phyloP scores from a whole-genome alignment of 116 monocot species.

The Phalaenopsis hybrid region DNA sequence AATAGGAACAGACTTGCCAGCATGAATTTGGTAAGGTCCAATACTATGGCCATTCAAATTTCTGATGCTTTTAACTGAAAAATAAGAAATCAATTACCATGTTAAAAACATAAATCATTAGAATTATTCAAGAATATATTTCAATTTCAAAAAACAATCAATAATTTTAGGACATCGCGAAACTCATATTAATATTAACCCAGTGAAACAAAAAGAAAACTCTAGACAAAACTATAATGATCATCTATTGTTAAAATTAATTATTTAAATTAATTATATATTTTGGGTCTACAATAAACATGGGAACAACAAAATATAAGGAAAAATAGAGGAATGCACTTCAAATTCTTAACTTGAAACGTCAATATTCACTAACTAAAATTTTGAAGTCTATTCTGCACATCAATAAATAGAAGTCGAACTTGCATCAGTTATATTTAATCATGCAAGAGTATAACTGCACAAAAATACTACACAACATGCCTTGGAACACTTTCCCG shows the following conservation, averaged over 20 bases:
- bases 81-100: neutral
- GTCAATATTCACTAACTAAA: too few species aligned
- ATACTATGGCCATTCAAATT: slow-evolving; percentile 99
- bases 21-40: slow-evolving; percentile 97
- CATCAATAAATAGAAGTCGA: too few species aligned
- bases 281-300: neutral
- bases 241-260: too few species aligned
- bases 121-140: too few species aligned
- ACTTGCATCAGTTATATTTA: neutral
- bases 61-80: slow-evolving; percentile 84
- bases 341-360: neutral
- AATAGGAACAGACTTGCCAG: slow-evolving; percentile 96
- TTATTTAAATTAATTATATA: too few species aligned
- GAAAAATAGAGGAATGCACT: neutral
- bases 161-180: too few species aligned
- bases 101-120: too few species aligned
- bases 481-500: slow-evolving; percentile 90
- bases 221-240: too few species aligned
- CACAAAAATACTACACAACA: slow-evolving; percentile 4
- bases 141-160: too few species aligned
- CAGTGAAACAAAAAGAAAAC: too few species aligned
- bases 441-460: slow-evolving; percentile 2
- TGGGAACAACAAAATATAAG: neutral
- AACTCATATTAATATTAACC: too few species aligned
- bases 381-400: too few species aligned